These are phyloP conservation scores for Colletotrichum navitas DNA, from an alignment of 2,329 filamentous ascomycete species.

Conservation along the genomic window DNA sequence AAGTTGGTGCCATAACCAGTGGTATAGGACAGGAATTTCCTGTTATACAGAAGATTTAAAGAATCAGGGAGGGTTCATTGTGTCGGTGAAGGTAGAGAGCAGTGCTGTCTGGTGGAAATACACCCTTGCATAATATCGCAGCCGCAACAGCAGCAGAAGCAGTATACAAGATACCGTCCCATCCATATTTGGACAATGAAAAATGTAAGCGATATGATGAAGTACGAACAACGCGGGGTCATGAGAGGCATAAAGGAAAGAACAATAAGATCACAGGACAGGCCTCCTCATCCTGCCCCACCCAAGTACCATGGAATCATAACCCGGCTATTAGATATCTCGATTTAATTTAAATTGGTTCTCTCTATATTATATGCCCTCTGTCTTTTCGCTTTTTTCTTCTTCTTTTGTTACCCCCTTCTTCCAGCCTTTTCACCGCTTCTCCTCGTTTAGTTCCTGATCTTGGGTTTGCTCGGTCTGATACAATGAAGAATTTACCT, in stretches of 20 bases:
- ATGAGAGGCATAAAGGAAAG: background rate
- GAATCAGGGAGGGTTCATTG: conserved; percentile 18
- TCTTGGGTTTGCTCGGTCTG: background rate
- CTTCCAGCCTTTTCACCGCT: background rate
- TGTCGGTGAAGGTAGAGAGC: background rate
- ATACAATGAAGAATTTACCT: conserved; percentile 26
- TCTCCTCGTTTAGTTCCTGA: background rate
- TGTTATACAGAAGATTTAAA: conserved; percentile 9
- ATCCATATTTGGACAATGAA: conserved; percentile 17
- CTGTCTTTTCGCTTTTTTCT: too few species aligned
- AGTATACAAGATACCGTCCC: conserved; percentile 16
- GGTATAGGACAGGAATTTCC: background rate
- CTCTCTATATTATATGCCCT: background rate
- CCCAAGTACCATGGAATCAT: conserved; percentile 2
- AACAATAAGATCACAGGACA: background rate
- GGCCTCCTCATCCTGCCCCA: conserved; percentile 17
- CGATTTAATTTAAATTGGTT: conserved; percentile 17
- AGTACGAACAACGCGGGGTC: background rate
- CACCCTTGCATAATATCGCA: background rate
- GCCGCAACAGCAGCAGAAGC: background rate
- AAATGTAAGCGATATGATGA: background rate
- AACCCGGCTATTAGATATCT: background rate
- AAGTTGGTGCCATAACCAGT: conserved; percentile 4
- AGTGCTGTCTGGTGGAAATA: conserved; percentile 25
- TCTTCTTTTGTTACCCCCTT: background rate